These are phyloP conservation scores for Flaveria sonorensis DNA, from an alignment of 129 eudicot genomes.

Conservation along the genomic window DNA sequence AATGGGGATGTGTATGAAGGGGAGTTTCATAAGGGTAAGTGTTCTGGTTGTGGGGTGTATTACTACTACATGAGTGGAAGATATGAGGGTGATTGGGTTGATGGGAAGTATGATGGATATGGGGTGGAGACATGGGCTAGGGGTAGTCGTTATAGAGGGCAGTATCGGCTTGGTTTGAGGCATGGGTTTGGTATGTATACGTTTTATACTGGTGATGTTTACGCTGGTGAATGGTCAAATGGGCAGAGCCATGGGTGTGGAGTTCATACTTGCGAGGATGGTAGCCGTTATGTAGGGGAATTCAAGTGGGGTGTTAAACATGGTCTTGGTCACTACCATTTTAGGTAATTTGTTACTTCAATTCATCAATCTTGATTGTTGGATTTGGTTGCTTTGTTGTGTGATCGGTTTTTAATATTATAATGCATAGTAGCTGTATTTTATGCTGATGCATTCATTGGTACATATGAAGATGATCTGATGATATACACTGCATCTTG, in stretches of 20 bases:
- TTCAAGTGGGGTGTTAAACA: slow-evolving; percentile 99
- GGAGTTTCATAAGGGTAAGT: slow-evolving; percentile 89
- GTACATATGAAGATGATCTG: neutral
- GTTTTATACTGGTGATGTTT: slow-evolving; percentile 94
- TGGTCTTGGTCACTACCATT: slow-evolving; percentile 97
- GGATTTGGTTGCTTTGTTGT: slow-evolving; percentile 18
- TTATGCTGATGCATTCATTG: neutral
- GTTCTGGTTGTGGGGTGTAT: slow-evolving; percentile 95
- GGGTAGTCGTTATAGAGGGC: slow-evolving; percentile 92
- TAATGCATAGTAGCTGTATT: neutral
- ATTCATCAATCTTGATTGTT: neutral
- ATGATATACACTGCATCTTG: neutral
- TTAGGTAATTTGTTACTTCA: slow-evolving; percentile 55
- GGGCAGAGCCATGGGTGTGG: slow-evolving; percentile 99
- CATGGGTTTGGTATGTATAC: slow-evolving; percentile 94
- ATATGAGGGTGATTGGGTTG: slow-evolving; percentile 98
- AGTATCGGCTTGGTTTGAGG: slow-evolving; percentile 88
- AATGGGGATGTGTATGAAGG: slow-evolving; percentile 99
- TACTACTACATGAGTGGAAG: slow-evolving; percentile 95
- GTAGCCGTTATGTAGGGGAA: slow-evolving; percentile 94
- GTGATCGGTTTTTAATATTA: neutral
- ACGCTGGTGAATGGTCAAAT: slow-evolving; percentile 95
- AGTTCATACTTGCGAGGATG: slow-evolving; percentile 97
- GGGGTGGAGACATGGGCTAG: slow-evolving; percentile 97
- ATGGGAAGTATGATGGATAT: slow-evolving; percentile 93